Conservation (phyloP, 2,329 filamentous ascomycete genomes). For the Talaromyces sp. region DNA sequence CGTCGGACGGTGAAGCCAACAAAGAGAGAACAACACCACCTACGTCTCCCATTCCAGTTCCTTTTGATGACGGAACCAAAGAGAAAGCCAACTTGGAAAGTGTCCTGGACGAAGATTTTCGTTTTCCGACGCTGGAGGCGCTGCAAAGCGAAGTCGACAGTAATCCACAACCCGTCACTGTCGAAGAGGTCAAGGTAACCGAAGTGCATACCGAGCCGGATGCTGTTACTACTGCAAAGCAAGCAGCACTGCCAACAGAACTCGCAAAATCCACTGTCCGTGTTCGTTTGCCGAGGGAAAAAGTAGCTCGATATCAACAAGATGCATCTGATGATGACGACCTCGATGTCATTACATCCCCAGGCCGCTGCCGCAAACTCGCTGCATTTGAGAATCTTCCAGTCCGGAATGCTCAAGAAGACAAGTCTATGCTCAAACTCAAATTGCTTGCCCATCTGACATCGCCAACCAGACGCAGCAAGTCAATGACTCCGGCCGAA, state of each 20-base stretch:
- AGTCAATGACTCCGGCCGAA: slow-evolving; percentile 62
- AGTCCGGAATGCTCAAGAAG: slow-evolving; percentile 56
- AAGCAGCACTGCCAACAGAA: slow-evolving; percentile 15
- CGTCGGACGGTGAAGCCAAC: slow-evolving; percentile 38
- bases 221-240: slow-evolving; percentile 19
- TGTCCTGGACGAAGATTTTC: background rate
- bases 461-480: slow-evolving; percentile 48
- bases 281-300: slow-evolving; percentile 35
- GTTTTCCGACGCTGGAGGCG: background rate
- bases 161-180: background rate
- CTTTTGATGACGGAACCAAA: slow-evolving; percentile 12
- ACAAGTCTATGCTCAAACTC: slow-evolving; percentile 58
- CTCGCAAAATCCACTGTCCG: slow-evolving; percentile 29
- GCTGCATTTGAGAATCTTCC: slow-evolving; percentile 68
- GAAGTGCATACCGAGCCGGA: slow-evolving; percentile 16
- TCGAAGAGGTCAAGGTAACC: background rate
- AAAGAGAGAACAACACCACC: slow-evolving; percentile 59
- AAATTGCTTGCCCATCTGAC: slow-evolving; percentile 69
- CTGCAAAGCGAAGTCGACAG: background rate
- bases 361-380: slow-evolving; percentile 36
- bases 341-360: slow-evolving; percentile 57
- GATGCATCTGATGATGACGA: slow-evolving; percentile 45
- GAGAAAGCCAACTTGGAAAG: slow-evolving; percentile 1
- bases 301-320: slow-evolving; percentile 28
- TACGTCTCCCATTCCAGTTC: slow-evolving; percentile 53